These are phyloP conservation scores for Solanum sejunctum DNA, from an alignment of 257 asterid genomes.

Conservation along the genomic window DNA sequence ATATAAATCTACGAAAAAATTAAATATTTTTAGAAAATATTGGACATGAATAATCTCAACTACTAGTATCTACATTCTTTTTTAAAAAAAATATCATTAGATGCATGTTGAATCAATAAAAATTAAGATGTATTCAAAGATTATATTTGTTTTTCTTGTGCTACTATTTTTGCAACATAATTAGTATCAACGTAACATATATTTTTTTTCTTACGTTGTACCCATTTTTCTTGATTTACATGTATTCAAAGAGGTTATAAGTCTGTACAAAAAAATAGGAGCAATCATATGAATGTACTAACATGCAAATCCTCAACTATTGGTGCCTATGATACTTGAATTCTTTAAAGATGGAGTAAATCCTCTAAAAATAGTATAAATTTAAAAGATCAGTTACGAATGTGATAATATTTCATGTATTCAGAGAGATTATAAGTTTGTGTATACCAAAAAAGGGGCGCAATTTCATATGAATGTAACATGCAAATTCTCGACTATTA, in stretches of 20 bases:
- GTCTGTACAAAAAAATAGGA: background rate
- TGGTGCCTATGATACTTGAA: background rate
- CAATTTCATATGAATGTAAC: no score
- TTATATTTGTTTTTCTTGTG: no score
- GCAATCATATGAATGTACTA: background rate
- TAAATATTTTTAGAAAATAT: background rate
- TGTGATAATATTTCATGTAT: background rate
- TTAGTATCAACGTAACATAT: background rate
- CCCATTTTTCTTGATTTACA: background rate
- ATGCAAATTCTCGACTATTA: no score
- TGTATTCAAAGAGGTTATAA: background rate
- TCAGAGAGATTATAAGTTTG: no score
- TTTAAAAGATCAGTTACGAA: no score
- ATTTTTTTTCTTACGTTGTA: background rate
- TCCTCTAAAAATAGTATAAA: no score
- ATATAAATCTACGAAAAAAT: background rate
- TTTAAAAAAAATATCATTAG: background rate
- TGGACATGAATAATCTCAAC: background rate
- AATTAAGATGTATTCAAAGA: background rate
- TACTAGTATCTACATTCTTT: background rate
- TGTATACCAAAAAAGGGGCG: no score
- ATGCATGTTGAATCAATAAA: background rate
- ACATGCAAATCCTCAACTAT: background rate
- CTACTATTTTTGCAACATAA: background rate
- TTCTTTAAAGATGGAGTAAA: no score